Conservation (phyloP, 306 rosid species). For the Vigna radiata region DNA sequence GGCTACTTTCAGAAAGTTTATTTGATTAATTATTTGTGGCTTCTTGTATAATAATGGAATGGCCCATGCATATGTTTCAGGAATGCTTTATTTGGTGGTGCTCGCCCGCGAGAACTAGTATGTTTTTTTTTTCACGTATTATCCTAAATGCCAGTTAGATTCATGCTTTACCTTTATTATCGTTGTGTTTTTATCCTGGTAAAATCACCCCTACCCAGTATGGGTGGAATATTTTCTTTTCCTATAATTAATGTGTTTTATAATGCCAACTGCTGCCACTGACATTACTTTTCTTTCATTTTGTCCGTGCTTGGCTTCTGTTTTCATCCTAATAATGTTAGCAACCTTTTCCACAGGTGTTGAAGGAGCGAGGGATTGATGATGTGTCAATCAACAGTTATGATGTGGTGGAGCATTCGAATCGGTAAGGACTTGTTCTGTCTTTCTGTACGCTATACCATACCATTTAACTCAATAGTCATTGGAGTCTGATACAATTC, state of each 20-base stretch:
- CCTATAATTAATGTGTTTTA: conserved; percentile 14
- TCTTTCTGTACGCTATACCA: not conserved
- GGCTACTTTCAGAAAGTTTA: conserved; percentile 34
- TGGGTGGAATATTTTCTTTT: not conserved
- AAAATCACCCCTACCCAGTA: not conserved
- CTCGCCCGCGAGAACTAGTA: conserved; percentile 97
- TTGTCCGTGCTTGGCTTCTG: conserved; percentile 28
- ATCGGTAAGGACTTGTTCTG: conserved; percentile 57
- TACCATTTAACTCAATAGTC: conserved; percentile 23
- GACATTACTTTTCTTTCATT: not conserved
- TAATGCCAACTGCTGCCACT: conserved; percentile 17
- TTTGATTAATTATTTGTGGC: conserved; percentile 23
- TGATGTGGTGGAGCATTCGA: conserved; percentile 67
- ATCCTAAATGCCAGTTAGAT: conserved; percentile 27
- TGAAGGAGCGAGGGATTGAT: conserved; percentile 93
- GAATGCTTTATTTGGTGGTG: conserved; percentile 92
- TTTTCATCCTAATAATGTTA: conserved; percentile 35
- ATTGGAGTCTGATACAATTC: conserved; percentile 31
- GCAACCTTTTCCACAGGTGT: conserved; percentile 63
- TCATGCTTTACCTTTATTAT: not conserved
- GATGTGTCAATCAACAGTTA: conserved; percentile 58
- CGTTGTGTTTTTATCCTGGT: not conserved
- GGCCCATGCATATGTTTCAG: conserved; percentile 60
- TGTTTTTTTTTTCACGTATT: conserved; percentile 42
- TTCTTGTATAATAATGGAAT: conserved; percentile 36